Conservation (phyloP, 192 early-diverging fungal species). For the Backusella morwellensis region DNA sequence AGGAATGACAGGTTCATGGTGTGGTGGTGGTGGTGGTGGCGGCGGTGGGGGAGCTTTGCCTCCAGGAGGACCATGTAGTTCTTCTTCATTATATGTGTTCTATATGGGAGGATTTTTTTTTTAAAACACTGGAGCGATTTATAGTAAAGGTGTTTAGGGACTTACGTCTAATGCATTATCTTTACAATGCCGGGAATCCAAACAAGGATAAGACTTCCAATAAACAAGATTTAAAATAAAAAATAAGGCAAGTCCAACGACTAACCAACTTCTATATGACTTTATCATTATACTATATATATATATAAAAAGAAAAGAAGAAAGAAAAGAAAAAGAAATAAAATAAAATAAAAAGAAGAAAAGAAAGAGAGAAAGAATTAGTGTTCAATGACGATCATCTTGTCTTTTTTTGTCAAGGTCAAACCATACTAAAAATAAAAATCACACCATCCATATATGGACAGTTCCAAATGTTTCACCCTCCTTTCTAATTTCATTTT, state of each 20-base stretch:
- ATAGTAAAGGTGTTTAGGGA: neutral
- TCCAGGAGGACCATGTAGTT: neutral
- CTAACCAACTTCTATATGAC: neutral
- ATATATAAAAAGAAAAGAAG: neutral
- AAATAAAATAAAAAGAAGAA: neutral
- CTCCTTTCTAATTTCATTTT: neutral
- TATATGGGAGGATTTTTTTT: neutral
- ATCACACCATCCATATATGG: neutral
- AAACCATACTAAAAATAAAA: slow-evolving; percentile 8
- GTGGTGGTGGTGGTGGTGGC: neutral
- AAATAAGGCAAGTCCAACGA: neutral
- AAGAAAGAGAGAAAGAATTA: neutral
- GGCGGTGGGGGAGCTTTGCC: neutral
- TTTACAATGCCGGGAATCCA: neutral
- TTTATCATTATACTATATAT: neutral
- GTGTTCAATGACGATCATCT: neutral
- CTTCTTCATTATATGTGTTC: neutral
- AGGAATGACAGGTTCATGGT: neutral
- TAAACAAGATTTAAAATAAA: slow-evolving; percentile 6
- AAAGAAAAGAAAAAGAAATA: neutral
- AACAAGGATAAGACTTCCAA: slow-evolving; percentile 9
- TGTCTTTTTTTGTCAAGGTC: neutral
- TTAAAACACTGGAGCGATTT: neutral
- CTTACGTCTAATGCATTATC: slow-evolving; percentile 1
- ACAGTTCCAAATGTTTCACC: neutral